Conservation (phyloP, 306 rosid species). For the Alnus rubra region DNA sequence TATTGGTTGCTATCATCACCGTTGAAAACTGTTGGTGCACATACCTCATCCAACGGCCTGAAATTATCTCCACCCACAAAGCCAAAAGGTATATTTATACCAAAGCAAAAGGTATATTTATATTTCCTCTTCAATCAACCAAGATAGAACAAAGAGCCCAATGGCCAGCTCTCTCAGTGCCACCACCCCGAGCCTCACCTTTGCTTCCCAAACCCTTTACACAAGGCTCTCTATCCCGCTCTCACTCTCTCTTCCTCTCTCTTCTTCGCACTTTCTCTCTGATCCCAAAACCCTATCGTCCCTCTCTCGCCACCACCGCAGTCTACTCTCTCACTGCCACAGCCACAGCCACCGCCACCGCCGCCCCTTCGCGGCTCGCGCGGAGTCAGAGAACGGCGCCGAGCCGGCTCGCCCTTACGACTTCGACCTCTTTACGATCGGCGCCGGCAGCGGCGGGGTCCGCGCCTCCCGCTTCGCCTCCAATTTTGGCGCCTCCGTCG, state of each 20-base stretch:
- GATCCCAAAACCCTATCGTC: conserved; percentile 27
- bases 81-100: neutral
- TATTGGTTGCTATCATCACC: too few species aligned
- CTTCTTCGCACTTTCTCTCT: conserved; percentile 22
- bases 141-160: neutral
- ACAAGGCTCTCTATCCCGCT: conserved; percentile 21
- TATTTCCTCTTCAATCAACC: neutral
- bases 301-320: conserved; percentile 7
- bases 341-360: conserved; percentile 14
- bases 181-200: conserved; percentile 33
- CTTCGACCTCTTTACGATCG: conserved; percentile 90
- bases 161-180: conserved; percentile 48
- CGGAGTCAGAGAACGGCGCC: conserved; percentile 50
- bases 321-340: conserved; percentile 20
- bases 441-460: conserved; percentile 97
- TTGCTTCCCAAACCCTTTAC: conserved; percentile 44
- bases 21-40: too few species aligned
- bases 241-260: conserved; percentile 25
- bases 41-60: neutral
- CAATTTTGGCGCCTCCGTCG: conserved; percentile 71
- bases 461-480: conserved; percentile 85
- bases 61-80: conserved; percentile 2
- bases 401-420: conserved; percentile 57
- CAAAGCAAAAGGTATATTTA: neutral
- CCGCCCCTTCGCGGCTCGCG: conserved; percentile 37